Base-by-base conservation (phyloP, 1,139 yeast genomes). In the Pichia sp. region DNA sequence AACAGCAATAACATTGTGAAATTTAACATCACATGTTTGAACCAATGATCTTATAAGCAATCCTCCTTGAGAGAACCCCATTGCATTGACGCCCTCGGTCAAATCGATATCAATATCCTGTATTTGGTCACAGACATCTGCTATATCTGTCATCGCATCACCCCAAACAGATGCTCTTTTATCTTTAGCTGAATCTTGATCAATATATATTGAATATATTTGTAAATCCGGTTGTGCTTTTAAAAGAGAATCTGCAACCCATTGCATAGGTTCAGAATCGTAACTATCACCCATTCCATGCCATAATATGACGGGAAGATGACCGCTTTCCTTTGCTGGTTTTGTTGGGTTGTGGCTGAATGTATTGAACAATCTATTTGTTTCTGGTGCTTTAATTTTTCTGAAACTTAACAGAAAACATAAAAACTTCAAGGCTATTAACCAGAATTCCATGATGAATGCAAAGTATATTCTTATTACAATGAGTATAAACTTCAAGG, bases 21-120 rank as follows among this genome's bases (percentile, higher is more conserved):
- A 66, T 3, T 69, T 64, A 1, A 80, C 63, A 21, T 56, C 63
- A 40, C 65, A 64, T 53, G 87, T 80, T 55, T 85, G 82, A 25
- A 76, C 67, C 35, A 82, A 70, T 3, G 80, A 83, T 37, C 95
- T 61, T 15, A 83, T 61, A 47, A 85, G 78, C 13, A 85, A 60
- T 0, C 95, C 94, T 27, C 95, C 95, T 56, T 85, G 95, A 0
- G 93, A 82, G 52, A 81, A 80, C 3, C 95, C 95, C 36, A 85
- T 69, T 5, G 80, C 85, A 56, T 82, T 82, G 56, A 83, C 80
- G 0, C 91, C 91, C 14, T 61, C 45, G 59, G 62, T 14, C 6
- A 53, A 38, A 32, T 53, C 53, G 21, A 27, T 16, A 7, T 35
- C 35, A 5, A 61, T 51, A 4, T 42, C 37, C 1, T 40, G 33